Conservation (phyloP, 1,284 basidiomycete species). For the Cystobasidium sp. region DNA sequence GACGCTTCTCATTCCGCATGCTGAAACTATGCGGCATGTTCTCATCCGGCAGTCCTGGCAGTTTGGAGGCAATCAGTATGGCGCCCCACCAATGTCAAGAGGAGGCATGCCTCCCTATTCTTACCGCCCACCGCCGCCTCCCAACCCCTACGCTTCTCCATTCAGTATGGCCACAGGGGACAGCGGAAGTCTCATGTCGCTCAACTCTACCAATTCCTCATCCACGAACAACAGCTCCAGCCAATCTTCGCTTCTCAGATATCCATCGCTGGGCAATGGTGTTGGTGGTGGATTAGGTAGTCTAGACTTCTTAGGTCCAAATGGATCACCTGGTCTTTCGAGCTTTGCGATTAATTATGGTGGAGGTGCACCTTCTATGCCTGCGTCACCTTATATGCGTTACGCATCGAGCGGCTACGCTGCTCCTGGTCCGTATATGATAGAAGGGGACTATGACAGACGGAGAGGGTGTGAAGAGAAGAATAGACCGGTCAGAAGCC, state of each 20-base stretch:
- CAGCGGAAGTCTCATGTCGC: constrained; percentile 11
- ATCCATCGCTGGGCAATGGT: constrained; percentile 4
- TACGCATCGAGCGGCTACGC: constrained; percentile 2
- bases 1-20: neutral
- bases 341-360: neutral
- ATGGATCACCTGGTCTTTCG: neutral
- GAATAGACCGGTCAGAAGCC: constrained; percentile 63
- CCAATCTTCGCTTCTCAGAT: constrained; percentile 5
- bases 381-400: constrained; percentile 15
- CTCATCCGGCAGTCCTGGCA: constrained; percentile 3
- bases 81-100: neutral
- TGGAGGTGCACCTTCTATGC: neutral
- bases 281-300: constrained; percentile 6
- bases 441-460: constrained; percentile 15
- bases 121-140: constrained; percentile 9
- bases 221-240: neutral
- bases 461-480: constrained; percentile 35
- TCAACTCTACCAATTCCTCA: neutral
- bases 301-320: neutral
- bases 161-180: neutral
- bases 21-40: neutral
- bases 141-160: constrained; percentile 1
- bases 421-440: neutral
- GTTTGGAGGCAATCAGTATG: neutral
- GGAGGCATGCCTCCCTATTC: neutral